Evolutionary conservation across 75 land plant genomes (phyloP), one percentile per base, ranked within the genome.

Genomic region (Pseudotsuga menziesii): DNA sequence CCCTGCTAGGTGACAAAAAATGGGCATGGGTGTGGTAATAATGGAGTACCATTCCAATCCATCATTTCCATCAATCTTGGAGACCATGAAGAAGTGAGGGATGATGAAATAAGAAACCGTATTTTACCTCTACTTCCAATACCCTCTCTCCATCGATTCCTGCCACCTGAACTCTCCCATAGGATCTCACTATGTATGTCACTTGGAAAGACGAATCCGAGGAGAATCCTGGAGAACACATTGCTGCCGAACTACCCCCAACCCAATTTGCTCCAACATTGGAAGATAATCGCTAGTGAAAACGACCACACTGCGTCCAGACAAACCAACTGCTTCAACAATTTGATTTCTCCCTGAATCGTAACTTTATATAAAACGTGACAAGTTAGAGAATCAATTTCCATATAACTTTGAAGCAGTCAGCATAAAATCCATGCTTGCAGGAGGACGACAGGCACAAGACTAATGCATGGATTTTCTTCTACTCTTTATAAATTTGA

Each of bases 191-290:
- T 39, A 92, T 80, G 69, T 90, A 92, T 5, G 95, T 92, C 74
- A 92, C 95, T 77, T 92, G 94, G 70, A 69, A 83, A 0, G 94
- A 92, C 4, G 88, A 88, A 69, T 92, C 94, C 56, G 88, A 86
- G 4, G 94, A 92, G 73, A 89, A 89, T n/a, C 94, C 94, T 4
- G 94, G 94, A 8, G 94, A 92, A 76, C 95, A 92, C 95, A 92
- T 92, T n/a, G n/a, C n/a, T n/a, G n/a, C n/a, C n/a, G n/a, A n/a
- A n/a, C 95, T 44, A 88, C 95, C 2, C 95, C 92, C n/a, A 88
- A 71, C 20, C 89, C 90, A 35, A 90, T 82, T 63, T 88, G 82
- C 1, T 80, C 79, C 55, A 92, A 85, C 59, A 92, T 61, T 13
- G 95, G 89, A 70, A 92, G 72, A 61, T 87, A 83, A 78, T 86